phyloP scores from a whole-genome alignment of 495 filamentous ascomycete genomes.

The Trichoderma erinaceum region DNA sequence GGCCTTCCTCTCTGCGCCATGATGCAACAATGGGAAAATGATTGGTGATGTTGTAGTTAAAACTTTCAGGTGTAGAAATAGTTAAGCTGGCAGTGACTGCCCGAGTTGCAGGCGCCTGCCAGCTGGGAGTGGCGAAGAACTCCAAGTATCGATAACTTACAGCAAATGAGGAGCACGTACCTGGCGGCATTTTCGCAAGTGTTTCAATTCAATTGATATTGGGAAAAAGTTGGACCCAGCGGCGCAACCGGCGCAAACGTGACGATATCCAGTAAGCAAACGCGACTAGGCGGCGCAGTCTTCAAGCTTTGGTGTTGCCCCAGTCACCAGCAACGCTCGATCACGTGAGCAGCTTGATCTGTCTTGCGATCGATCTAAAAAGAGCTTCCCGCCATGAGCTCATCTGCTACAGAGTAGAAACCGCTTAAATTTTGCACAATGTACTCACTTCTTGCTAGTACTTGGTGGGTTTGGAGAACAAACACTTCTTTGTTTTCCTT shows the following conservation, averaged over 20 bases:
- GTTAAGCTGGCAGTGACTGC: background rate
- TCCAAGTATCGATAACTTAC: background rate
- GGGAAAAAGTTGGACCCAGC: background rate
- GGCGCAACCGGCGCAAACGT: slow-evolving; percentile 3
- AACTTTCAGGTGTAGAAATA: background rate
- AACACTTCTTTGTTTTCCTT: too few relatives aligned
- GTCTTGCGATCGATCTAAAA: background rate
- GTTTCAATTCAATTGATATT: background rate
- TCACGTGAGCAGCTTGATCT: background rate
- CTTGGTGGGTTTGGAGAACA: too few relatives aligned
- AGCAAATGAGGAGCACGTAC: background rate
- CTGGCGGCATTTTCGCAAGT: slow-evolving; percentile 8
- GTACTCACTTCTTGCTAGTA: too few relatives aligned
- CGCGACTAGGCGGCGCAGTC: background rate
- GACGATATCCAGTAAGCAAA: slow-evolving; percentile 9
- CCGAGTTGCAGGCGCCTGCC: background rate
- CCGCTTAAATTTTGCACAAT: too few relatives aligned
- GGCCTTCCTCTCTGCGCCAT: background rate
- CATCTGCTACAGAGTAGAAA: too few relatives aligned
- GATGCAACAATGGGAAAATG: background rate
- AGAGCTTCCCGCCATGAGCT: background rate
- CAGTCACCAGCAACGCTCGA: background rate
- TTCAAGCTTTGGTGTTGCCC: slow-evolving; percentile 5
- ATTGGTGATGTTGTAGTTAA: background rate
- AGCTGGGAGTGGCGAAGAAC: background rate